Evolutionary conservation across 2,329 filamentous ascomycete genomes (phyloP), one percentile per base, ranked within the genome.

Genomic region (Aspergillus latus): DNA sequence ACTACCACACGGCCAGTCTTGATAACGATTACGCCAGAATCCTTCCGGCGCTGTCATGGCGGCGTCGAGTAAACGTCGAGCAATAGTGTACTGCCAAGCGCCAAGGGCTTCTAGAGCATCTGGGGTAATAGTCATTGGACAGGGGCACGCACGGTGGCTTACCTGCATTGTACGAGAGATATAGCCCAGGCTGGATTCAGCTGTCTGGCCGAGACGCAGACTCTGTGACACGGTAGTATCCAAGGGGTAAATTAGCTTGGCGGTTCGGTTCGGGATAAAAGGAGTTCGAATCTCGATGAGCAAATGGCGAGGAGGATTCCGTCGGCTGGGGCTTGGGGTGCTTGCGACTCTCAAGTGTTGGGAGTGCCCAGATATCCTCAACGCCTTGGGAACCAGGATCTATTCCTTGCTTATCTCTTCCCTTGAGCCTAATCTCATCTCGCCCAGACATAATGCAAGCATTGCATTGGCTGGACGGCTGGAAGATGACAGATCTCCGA

Each of bases 361-460:
- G n/a, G 34, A 10, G n/a, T 5, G 34, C 34, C 30, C 30, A 34
- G 30, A 21, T 21, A 21, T 13, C n/a, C 11, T 40, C n/a, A n/a
- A 13, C 37, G 37, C 32, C 21, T n/a, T 49, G 28, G 26, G 9
- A 26, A 7, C 29, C 7, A 21, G 49, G 40, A 37, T 39, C n/a
- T 2, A 37, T 44, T 52, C 49, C 45, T 49, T 36, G 43, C 48
- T 52, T 44, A 36, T 46, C 26, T 39, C 43, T 49, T 53, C 55
- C 55, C 49, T 57, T 57, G 55, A 57, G 55, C 55, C 55, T 57
- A 57, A 53, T 49, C 39, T 26, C 6, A 21, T 37, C 36, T 16
- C 37, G 21, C 28, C 32, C 7, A 28, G 36, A 39, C 16, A 28
- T 13, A 28, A 13, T 30, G 43, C 30, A 30, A 30, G 26, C 11